Evolutionary conservation across 208 protist genomes (phyloP), one percentile per base, ranked within the genome.

Genomic region (Angomonas deanei): DNA sequence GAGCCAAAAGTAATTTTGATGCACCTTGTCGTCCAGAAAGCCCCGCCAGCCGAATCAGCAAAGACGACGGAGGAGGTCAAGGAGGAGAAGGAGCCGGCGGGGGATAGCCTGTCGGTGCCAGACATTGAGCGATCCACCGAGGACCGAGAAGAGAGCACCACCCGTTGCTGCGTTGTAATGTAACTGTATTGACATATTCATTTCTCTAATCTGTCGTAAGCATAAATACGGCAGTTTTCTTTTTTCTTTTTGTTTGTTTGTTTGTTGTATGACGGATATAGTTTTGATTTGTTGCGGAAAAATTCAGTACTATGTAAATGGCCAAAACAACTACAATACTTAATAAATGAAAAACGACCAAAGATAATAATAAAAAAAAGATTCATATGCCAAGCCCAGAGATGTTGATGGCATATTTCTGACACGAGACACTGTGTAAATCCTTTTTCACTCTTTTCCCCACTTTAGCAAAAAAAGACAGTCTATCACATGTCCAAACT

Each of bases 11-110:
- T 39, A 3, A 52, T 79, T 8, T 62, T 76, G 3, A 79, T 91
- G 75, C 84, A 91, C 69, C 68, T 91, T 56, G 80, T 91, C 3
- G 72, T 83, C 46, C 67, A 82, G 59, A 55, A 64, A 56, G 26
- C 21, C 13, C 4, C 13, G 3, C 6, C 17, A 11, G 11, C 27
- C 28, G 61, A 56, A n/a, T 30, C 33, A 13, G 17, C 59, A 0
- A 50, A 31, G 21, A 31, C 26, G 31, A 30, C 56, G 24, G 64
- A 66, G 27, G 52, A 69, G 32, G 74, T 65, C 28, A 70, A 70
- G 58, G 64, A 69, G 34, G 64, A 71, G 36, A 34, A 36, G 0
- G 64, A 67, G 55, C 24, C 52, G 36, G 47, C 27, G 10, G 67
- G 65, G 36, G 59, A 50, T 10, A 52, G 50, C 46, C 56, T 61